Evolutionary conservation across 345 rosid species (phyloP).

Genomic region (Turnera subulata): DNA sequence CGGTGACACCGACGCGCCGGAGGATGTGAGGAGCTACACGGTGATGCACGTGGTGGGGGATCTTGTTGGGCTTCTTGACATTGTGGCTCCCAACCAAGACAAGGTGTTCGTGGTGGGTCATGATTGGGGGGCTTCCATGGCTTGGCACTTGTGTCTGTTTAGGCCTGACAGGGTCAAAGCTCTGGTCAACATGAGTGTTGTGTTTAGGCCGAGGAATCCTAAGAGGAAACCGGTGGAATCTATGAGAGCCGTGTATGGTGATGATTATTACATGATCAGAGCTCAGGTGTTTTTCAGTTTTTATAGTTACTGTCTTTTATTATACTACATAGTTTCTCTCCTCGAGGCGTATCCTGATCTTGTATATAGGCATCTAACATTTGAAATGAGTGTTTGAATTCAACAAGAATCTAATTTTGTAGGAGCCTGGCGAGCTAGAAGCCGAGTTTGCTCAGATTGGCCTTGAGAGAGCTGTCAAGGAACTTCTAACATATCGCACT

Average conservation of each 20-base stretch:
- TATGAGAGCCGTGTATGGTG: neutral
- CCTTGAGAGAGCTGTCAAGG: slow-evolving; percentile 3
- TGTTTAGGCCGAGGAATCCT: slow-evolving; percentile 21
- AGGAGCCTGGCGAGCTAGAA: slow-evolving; percentile 19
- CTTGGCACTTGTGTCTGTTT: slow-evolving; percentile 51
- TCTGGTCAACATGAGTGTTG: slow-evolving; percentile 47
- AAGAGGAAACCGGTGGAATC: neutral
- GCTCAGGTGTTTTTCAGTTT: neutral
- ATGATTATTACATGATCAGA: neutral
- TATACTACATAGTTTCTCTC: no score
- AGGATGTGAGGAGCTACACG: neutral
- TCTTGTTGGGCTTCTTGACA: slow-evolving; percentile 40
- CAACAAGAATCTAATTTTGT: neutral
- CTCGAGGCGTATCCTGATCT: no score
- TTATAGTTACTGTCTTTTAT: no score
- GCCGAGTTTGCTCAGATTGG: slow-evolving; percentile 12
- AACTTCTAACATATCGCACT: slow-evolving; percentile 4
- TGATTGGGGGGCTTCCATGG: slow-evolving; percentile 57
- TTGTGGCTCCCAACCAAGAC: slow-evolving; percentile 30
- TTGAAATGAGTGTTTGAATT: no score
- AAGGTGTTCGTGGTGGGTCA: slow-evolving; percentile 56
- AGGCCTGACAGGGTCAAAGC: slow-evolving; percentile 60
- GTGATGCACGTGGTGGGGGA: slow-evolving; percentile 9
- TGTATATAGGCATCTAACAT: no score
- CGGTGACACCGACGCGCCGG: slow-evolving; percentile 9